Conservation (phyloP, 345 rosid genomes). For the Eucalyptus rudis region DNA sequence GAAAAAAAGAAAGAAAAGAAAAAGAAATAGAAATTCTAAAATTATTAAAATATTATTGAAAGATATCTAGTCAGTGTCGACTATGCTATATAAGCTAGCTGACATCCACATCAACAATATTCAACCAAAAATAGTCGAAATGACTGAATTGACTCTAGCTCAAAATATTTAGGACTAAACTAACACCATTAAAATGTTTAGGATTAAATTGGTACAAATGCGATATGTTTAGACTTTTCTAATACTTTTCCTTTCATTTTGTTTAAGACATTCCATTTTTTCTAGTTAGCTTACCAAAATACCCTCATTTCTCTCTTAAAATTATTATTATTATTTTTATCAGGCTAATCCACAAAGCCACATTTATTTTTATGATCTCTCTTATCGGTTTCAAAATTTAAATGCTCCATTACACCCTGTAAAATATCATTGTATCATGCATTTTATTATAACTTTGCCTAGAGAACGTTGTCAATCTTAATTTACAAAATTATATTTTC, state of each 20-base stretch:
- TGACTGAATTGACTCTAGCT: neutral
- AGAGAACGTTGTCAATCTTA: neutral
- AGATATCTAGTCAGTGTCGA: fast-evolving
- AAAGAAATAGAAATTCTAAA: too few species aligned
- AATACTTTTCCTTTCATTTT: neutral
- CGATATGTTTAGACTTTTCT: too few species aligned
- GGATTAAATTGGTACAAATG: fast-evolving
- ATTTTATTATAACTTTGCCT: neutral
- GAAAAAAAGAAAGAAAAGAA: fast-evolving
- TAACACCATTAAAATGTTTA: too few species aligned
- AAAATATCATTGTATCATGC: neutral
- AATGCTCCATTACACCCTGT: neutral
- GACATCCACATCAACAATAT: too few species aligned
- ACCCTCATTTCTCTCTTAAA: neutral
- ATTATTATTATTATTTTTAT: neutral
- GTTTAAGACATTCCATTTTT: neutral
- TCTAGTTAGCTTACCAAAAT: neutral
- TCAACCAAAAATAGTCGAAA: neutral
- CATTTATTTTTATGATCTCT: neutral
- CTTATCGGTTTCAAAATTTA: neutral
- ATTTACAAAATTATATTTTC: neutral
- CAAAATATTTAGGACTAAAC: too few species aligned
- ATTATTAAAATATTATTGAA: too few species aligned
- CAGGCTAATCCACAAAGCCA: neutral
- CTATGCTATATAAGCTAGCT: fast-evolving